Conservation (phyloP, 257 asterid species). For the Eustoma russellianum region DNA sequence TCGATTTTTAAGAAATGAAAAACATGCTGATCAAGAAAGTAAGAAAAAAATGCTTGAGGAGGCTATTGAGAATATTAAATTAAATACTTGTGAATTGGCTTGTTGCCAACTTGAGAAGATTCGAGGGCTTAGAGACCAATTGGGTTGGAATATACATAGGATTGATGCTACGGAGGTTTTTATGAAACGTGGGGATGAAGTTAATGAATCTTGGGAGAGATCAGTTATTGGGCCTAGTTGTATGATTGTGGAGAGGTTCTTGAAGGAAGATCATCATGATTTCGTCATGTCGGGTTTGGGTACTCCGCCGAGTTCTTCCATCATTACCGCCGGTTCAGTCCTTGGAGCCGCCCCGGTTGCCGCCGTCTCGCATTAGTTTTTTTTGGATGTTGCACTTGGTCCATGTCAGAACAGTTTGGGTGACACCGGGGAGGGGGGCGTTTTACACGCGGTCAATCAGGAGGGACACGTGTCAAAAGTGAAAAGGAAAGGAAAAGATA, state of each 20-base stretch:
- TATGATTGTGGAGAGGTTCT: conserved; percentile 34
- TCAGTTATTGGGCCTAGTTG: conserved; percentile 42
- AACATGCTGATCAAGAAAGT: conserved; percentile 7
- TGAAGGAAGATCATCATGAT: conserved; percentile 17
- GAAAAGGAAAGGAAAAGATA: too few relatives aligned
- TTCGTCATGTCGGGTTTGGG: conserved; percentile 14
- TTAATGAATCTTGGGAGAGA: conserved; percentile 55
- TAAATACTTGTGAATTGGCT: conserved; percentile 47
- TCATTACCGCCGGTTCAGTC: conserved; percentile 13
- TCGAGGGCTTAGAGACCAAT: conserved; percentile 28
- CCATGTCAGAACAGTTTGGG: too few relatives aligned
- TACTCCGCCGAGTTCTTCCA: conserved; percentile 16
- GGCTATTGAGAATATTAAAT: conserved; percentile 48
- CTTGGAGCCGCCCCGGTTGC: conserved; percentile 21
- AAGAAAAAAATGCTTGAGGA: conserved; percentile 21
- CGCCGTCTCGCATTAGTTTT: conserved; percentile 32
- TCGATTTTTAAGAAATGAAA: conserved; percentile 27
- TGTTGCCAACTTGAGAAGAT: conserved; percentile 49
- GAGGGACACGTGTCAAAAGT: too few relatives aligned
- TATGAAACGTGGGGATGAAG: conserved; percentile 28
- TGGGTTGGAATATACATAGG: conserved; percentile 39
- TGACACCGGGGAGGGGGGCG: too few relatives aligned
- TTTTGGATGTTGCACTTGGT: too few relatives aligned
- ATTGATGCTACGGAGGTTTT: conserved; percentile 72
- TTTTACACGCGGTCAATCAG: too few relatives aligned